Evolutionary conservation across 192 early-diverging fungal species (phyloP).

Genomic region (Podila epicladia): DNA sequence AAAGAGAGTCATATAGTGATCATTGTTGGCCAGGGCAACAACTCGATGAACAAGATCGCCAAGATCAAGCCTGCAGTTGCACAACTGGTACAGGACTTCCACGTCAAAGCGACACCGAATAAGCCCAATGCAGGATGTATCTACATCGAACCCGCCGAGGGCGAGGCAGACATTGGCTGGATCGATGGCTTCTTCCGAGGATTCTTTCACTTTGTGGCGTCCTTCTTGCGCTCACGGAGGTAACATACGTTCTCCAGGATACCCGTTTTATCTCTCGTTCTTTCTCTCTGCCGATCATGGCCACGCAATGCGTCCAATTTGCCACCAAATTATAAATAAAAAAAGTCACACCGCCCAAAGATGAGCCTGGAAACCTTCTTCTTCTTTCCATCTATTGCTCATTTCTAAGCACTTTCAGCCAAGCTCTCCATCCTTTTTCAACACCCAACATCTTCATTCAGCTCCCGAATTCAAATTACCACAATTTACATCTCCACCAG

Average conservation of each 20-base stretch:
- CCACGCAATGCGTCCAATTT: no score
- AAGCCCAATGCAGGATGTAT: slow-evolving; percentile 69
- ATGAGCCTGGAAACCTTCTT: no score
- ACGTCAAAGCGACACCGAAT: slow-evolving; percentile 59
- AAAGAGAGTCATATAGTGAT: slow-evolving; percentile 57
- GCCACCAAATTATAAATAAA: neutral
- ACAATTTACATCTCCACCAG: no score
- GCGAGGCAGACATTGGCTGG: slow-evolving; percentile 58
- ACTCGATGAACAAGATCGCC: slow-evolving; percentile 61
- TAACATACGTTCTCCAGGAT: neutral
- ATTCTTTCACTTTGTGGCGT: neutral
- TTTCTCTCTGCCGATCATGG: neutral
- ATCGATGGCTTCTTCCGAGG: slow-evolving; percentile 48
- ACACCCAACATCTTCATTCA: neutral
- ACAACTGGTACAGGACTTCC: slow-evolving; percentile 61
- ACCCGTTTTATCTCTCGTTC: neutral
- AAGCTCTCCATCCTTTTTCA: neutral
- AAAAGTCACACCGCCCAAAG: no score
- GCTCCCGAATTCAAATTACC: no score
- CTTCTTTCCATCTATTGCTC: no score
- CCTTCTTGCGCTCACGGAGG: neutral
- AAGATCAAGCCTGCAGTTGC: slow-evolving; percentile 76
- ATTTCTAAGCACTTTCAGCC: no score
- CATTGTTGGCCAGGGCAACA: slow-evolving; percentile 74
- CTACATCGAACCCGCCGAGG: slow-evolving; percentile 58